Evolutionary conservation across 805 yeast species (phyloP), one percentile per base, ranked within the genome.

Genomic region (Aciculoconidium aculeatum): DNA sequence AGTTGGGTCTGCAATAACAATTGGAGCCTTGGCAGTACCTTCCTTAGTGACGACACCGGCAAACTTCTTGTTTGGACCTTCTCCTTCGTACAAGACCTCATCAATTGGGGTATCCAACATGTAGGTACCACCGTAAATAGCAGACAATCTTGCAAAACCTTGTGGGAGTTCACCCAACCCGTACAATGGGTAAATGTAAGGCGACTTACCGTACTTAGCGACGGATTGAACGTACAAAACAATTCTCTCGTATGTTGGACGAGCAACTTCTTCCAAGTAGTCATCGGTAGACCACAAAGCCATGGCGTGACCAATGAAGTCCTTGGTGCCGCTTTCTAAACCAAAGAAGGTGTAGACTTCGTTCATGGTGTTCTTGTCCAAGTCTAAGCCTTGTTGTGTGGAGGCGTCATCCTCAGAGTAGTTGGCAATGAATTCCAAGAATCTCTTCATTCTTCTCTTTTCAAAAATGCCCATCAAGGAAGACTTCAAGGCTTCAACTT

Each of bases 81-180:
- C 75, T 9, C 73, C 80, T 30, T 71, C 76, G 56, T 79, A 88
- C 28, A 83, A 67, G 11, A 88, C 72, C 61, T 90, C 95, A 37
- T 92, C 95, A 39, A 92, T 77, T 27, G 96, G 96, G 17, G 95
- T 90, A 54, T 87, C 95, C 51, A 92, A 74, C 98, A 92, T 92
- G 55, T 87, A 92, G 11, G 97, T 90, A 49, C 98, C 98, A 41
- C 98, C 98, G 52, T 92, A 87, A 42, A 92, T 90, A 15, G 98
- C 98, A 30, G 94, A 80, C 38, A 92, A 74, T 55, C 98, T 75
- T 7, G 97, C 96, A 65, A 92, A 92, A 6, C 96, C 98, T 63
- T 92, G 98, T n/a, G 98, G 98, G 36, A 92, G 70, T 59, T 92
- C 98, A 30, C 98, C 98, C 35, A 92, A 71, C 6, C 98, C 98